These are phyloP conservation scores for Strigomonas culicis DNA, from an alignment of 208 protist species.

Conservation along the genomic window DNA sequence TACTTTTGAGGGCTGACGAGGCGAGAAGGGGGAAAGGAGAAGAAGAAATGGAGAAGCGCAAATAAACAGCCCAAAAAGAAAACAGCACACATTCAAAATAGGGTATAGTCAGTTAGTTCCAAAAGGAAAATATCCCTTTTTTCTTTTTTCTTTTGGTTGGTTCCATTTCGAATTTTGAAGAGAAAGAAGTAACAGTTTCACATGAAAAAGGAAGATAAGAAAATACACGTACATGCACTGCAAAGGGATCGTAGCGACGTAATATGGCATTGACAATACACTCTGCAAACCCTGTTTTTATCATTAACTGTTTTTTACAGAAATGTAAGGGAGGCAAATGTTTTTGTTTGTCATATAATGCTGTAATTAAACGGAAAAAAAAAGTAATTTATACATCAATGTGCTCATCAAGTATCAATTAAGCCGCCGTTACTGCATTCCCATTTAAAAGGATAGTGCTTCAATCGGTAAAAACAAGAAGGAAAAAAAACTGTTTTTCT, in stretches of 20 bases:
- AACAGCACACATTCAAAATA: no score
- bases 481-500: no score
- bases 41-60: no score
- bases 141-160: not conserved
- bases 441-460: no score
- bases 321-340: not conserved
- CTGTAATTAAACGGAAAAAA: not conserved
- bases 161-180: not conserved
- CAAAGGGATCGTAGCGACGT: no score
- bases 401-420: not conserved
- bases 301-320: not conserved
- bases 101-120: not conserved
- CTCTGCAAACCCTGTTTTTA: not conserved
- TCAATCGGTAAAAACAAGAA: no score
- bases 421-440: no score
- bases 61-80: no score
- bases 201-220: not conserved
- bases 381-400: not conserved
- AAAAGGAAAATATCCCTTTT: not conserved
- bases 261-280: not conserved
- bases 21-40: slow-evolving; percentile 2
- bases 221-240: not conserved
- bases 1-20: slow-evolving; percentile 8
- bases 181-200: not conserved
- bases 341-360: not conserved